Evolutionary conservation across 192 early-diverging fungal species (phyloP).

Genomic region (Endogone sp.): DNA sequence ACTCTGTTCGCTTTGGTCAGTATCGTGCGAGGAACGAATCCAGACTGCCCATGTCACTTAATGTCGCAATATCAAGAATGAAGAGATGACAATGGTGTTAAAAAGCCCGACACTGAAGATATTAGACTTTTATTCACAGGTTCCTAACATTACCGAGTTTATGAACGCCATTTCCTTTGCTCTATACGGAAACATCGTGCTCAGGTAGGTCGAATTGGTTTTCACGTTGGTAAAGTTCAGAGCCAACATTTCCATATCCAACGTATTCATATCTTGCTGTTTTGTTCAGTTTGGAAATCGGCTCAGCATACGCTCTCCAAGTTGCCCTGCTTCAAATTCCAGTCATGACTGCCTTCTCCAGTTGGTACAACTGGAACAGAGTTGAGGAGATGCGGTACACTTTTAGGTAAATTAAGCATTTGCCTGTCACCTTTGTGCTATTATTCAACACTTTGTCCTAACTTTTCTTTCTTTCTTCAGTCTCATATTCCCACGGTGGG

Average conservation of each 20-base stretch:
- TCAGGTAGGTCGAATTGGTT: constrained; percentile 36
- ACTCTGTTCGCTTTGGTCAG: constrained; percentile 86
- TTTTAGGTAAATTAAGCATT: constrained; percentile 22
- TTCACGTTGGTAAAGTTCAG: too few species aligned
- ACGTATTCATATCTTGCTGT: not conserved
- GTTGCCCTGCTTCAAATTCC: constrained; percentile 95
- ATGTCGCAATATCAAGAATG: too few species aligned
- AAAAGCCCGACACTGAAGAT: too few species aligned
- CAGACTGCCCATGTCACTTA: too few species aligned
- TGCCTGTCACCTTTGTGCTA: not conserved
- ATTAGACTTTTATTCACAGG: not conserved
- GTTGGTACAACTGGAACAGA: constrained; percentile 44
- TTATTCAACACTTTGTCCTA: not conserved
- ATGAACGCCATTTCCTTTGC: constrained; percentile 94
- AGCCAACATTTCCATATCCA: not conserved
- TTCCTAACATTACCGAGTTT: constrained; percentile 96
- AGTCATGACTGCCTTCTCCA: constrained; percentile 82
- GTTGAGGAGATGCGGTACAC: constrained; percentile 23
- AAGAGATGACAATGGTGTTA: too few species aligned
- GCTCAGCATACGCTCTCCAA: constrained; percentile 93
- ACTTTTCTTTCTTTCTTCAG: constrained; percentile 24
- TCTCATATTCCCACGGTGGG: constrained; percentile 36
- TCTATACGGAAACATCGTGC: constrained; percentile 78
- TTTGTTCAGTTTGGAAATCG: constrained; percentile 80
- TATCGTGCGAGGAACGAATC: not conserved